phyloP scores from a whole-genome alignment of 345 rosid species.

The Eucalyptus curtisii region DNA sequence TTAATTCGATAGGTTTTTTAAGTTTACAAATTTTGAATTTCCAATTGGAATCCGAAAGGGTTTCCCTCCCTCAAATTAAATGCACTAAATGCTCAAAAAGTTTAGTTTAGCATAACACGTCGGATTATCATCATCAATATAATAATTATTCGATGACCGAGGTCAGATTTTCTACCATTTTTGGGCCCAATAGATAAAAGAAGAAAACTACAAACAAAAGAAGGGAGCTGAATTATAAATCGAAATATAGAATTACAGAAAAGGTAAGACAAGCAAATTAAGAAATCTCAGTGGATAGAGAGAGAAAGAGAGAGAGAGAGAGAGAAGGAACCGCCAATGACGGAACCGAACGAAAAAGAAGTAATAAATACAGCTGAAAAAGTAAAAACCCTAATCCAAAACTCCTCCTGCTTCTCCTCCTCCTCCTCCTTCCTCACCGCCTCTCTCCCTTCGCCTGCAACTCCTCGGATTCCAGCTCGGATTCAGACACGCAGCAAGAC shows the following conservation, averaged over 20 bases:
- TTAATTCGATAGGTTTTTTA: no score
- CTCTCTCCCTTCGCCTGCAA: not conserved
- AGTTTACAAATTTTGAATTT: not conserved
- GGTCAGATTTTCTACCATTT: not conserved
- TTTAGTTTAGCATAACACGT: not conserved
- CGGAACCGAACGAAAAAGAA: not conserved
- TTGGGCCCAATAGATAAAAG: not conserved
- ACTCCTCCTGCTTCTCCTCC: not conserved
- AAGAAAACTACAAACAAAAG: not conserved
- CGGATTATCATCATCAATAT: not conserved
- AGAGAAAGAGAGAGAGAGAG: not conserved
- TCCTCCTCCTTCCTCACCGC: not conserved
- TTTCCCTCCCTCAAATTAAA: not conserved
- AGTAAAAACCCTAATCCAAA: not conserved
- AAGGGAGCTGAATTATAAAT: not conserved
- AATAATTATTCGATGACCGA: not conserved
- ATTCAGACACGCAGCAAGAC: not conserved
- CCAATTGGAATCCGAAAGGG: not conserved
- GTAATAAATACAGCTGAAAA: not conserved
- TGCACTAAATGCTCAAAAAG: not conserved
- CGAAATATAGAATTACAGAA: not conserved
- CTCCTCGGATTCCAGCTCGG: not conserved
- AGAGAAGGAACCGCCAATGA: not conserved
- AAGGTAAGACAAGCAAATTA: not conserved
- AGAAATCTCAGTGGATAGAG: not conserved